Conservation (phyloP, 75 land plant genomes). For the Chamaecyparis obtusa region DNA sequence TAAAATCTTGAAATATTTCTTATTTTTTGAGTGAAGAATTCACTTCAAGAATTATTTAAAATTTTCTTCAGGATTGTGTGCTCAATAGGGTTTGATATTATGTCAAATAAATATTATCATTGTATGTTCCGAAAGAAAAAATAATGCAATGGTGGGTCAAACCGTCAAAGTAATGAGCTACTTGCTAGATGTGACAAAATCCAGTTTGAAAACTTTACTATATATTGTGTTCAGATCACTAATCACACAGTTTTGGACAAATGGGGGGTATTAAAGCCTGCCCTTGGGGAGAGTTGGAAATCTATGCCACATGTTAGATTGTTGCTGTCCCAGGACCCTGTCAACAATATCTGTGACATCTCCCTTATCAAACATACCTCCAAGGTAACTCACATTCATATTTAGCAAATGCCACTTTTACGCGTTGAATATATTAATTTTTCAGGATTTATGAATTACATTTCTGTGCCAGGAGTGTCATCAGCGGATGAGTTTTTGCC, state of each 20-base stretch:
- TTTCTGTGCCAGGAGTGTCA: neutral
- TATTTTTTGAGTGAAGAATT: neutral
- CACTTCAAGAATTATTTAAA: neutral
- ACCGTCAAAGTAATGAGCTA: neutral
- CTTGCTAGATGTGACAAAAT: neutral
- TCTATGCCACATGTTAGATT: constrained; percentile 75
- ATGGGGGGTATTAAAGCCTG: constrained; percentile 68
- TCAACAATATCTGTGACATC: constrained; percentile 28
- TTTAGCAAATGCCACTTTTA: neutral
- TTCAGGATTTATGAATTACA: neutral
- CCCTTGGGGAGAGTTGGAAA: constrained; percentile 94
- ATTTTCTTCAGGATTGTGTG: neutral
- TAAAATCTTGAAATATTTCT: neutral
- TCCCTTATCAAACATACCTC: constrained; percentile 70
- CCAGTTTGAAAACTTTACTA: neutral
- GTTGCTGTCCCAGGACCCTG: constrained; percentile 43
- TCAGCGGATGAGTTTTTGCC: neutral
- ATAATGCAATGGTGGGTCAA: neutral
- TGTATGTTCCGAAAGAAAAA: neutral
- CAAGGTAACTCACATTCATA: constrained; percentile 26
- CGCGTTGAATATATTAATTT: neutral
- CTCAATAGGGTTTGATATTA: neutral
- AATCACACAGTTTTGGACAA: constrained; percentile 85
- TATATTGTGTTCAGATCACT: constrained; percentile 54
- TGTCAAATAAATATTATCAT: constrained; percentile 3